phyloP scores from a whole-genome alignment of 768 basidiomycete genomes.

The Coprinellus micaceus region DNA sequence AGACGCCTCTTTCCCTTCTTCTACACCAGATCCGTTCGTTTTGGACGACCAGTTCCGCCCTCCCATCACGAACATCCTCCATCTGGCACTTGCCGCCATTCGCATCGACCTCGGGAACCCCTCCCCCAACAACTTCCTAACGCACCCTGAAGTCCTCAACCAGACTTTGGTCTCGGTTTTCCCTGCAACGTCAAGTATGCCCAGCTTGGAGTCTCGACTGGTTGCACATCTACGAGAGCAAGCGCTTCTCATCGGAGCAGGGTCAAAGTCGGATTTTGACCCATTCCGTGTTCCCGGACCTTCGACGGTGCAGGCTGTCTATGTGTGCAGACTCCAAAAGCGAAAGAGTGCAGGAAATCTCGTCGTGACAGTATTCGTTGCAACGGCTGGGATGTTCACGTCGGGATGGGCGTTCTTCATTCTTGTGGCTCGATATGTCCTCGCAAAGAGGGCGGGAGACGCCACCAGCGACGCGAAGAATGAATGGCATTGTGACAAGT shows the following conservation, averaged over 20 bases:
- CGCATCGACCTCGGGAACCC: constrained; percentile 26
- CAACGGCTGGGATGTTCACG: constrained; percentile 25
- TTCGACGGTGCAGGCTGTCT: constrained; percentile 19
- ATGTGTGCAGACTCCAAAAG: constrained; percentile 19
- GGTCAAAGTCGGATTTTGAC: background rate
- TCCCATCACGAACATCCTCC: constrained; percentile 21
- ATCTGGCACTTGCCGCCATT: constrained; percentile 21
- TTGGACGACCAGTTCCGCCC: constrained; percentile 9
- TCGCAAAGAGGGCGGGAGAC: too few relatives aligned
- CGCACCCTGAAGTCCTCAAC: constrained; percentile 15
- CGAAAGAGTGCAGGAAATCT: constrained; percentile 12
- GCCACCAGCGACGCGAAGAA: too few relatives aligned
- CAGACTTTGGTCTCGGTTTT: constrained; percentile 8
- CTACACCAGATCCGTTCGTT: constrained; percentile 2
- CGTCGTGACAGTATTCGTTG: constrained; percentile 21
- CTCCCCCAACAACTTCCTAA: constrained; percentile 26
- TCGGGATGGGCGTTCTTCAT: constrained; percentile 16
- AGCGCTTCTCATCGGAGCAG: background rate
- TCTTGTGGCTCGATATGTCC: background rate
- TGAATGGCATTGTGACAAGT: too few relatives aligned
- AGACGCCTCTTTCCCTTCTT: background rate
- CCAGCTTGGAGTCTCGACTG: constrained; percentile 5
- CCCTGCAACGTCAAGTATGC: constrained; percentile 9
- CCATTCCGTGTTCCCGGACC: constrained; percentile 16
- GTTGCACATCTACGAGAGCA: constrained; percentile 10